Evolutionary conservation across 257 asterid genomes (phyloP), one percentile per base, ranked within the genome.

Genomic region (Cinchona pubescens): DNA sequence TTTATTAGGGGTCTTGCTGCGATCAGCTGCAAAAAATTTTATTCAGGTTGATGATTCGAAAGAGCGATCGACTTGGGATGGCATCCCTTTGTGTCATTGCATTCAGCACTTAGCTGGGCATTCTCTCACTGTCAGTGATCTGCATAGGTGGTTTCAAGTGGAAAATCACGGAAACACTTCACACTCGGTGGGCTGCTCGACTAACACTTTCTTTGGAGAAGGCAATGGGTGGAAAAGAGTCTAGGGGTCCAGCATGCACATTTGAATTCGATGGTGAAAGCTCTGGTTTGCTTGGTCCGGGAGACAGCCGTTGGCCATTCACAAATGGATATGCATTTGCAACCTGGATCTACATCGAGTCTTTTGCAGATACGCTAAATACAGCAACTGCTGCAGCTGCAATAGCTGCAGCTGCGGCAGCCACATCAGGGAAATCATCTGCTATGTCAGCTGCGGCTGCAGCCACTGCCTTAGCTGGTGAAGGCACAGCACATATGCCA

Each of bases 371-470:
- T 82, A 94, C 92, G 79, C 86, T 94, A 86, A 92, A 95, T 76
- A 94, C 99, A 38, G 99, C 97, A 72, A 92, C 97, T 76, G 92
- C 97, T 79, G 99, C 99, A 73, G 99, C 99, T 69, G 99, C 97
- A 69, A 94, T 94, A 87, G 99, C 99, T 65, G 96, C 96, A 83
- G 97, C 99, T 69, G 98, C 98, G 29, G 97, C 97, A 67, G 97
- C 99, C 73, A 92, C 95, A 59, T 90, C 99, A 62, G 97, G 99
- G 61, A 92, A 91, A 83, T 90, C 97, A 78, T 94, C 99, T 78
- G 97, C 94, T 53, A 91, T 94, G 97, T 92, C 99, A 60, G 99
- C 98, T 73, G 99, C 99, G 51, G 99, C 99, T 43, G 98, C 99
- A 73, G 99, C 99, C 79, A 89, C 96, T 86, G 99, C 99, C 53